phyloP scores from a whole-genome alignment of 768 basidiomycete species.

The Albatrellus ellisii region DNA sequence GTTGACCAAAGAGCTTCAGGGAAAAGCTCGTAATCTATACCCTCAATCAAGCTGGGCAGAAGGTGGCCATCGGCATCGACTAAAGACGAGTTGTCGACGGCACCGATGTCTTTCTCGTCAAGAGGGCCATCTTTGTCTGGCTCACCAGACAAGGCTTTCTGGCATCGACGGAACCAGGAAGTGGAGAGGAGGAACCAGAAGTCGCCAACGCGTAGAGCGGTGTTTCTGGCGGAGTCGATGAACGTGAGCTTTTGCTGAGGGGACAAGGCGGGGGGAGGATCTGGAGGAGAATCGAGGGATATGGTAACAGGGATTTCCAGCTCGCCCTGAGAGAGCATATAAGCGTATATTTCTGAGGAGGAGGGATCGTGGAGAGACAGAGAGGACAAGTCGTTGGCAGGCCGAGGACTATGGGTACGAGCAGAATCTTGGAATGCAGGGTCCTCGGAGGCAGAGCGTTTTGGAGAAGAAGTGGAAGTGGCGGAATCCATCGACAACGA shows the following conservation, averaged over 20 bases:
- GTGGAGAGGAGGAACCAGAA: slow-evolving; percentile 69
- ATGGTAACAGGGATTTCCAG: slow-evolving; percentile 5
- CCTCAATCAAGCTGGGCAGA: slow-evolving; percentile 36
- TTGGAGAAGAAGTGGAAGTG: slow-evolving; percentile 57
- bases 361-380: slow-evolving; percentile 15
- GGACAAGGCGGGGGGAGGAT: slow-evolving; percentile 17
- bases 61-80: slow-evolving; percentile 41
- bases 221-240: slow-evolving; percentile 33
- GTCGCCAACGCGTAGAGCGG: slow-evolving; percentile 47
- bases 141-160: slow-evolving; percentile 55
- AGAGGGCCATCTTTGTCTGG: slow-evolving; percentile 55
- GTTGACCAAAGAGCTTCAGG: slow-evolving; percentile 60
- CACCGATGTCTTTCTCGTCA: slow-evolving; percentile 49
- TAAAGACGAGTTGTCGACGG: slow-evolving; percentile 64
- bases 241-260: slow-evolving; percentile 32
- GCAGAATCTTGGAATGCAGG: slow-evolving; percentile 22
- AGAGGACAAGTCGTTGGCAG: slow-evolving; percentile 11
- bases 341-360: slow-evolving; percentile 46
- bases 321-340: slow-evolving; percentile 23
- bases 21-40: slow-evolving; percentile 62
- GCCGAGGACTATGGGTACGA: slow-evolving; percentile 25
- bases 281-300: neutral
- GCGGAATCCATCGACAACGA: slow-evolving; percentile 67
- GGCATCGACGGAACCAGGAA: slow-evolving; percentile 67
- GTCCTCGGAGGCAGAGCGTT: slow-evolving; percentile 68